phyloP scores from a whole-genome alignment of 768 basidiomycete genomes.

The Serendipita indica region DNA sequence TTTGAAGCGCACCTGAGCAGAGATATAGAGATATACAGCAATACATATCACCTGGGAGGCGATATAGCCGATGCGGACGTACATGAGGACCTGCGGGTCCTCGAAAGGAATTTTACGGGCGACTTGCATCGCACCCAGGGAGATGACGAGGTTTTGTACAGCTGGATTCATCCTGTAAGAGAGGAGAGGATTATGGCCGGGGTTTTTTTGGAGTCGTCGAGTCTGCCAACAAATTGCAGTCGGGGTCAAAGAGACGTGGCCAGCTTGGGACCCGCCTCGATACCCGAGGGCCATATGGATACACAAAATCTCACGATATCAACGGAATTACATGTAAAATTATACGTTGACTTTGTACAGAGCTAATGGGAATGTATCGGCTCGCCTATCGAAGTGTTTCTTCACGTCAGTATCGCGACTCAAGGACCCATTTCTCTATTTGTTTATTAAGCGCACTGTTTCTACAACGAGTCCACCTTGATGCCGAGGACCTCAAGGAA shows the following conservation, averaged over 20 bases:
- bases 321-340: no score
- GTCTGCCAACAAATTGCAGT: background rate
- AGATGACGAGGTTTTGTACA: conserved; percentile 71
- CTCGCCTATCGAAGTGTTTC: no score
- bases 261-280: no score
- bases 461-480: no score
- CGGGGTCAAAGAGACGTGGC: background rate
- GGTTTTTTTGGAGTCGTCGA: background rate
- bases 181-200: background rate
- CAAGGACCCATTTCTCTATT: no score
- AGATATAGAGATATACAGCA: conserved; percentile 66
- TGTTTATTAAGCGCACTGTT: no score
- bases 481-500: no score
- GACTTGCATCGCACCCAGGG: conserved; percentile 92
- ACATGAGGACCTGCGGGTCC: conserved; percentile 64
- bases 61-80: conserved; percentile 76
- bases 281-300: no score
- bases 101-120: conserved; percentile 86
- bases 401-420: no score
- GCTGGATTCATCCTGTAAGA: conserved; percentile 48
- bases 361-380: no score
- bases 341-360: no score
- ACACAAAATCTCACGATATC: no score
- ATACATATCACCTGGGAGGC: conserved; percentile 55
- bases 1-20: conserved; percentile 41